Conservation (phyloP, 2,329 filamentous ascomycete genomes). For the Escovopsis weberi region DNA sequence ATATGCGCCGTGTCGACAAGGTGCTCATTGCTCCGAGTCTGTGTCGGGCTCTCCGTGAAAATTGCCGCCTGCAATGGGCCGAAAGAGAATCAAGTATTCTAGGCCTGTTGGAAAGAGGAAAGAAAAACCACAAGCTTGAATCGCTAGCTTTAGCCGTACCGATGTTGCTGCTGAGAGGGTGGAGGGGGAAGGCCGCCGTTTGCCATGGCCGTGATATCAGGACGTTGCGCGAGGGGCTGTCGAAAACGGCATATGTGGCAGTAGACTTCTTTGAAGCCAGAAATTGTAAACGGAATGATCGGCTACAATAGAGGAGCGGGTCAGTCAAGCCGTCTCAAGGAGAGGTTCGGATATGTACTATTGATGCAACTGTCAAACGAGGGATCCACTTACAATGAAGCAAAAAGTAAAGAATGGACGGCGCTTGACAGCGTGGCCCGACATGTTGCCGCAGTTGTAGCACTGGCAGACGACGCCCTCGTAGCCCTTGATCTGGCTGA, state of each 20-base stretch:
- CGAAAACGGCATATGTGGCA: conserved; percentile 67
- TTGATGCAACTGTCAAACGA: too few species aligned
- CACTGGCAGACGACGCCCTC: conserved; percentile 48
- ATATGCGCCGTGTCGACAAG: too few species aligned
- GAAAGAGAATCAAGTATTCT: too few species aligned
- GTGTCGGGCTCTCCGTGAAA: too few species aligned
- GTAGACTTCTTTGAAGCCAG: conserved; percentile 52
- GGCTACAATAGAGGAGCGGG: conserved; percentile 29
- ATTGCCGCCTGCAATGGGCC: too few species aligned
- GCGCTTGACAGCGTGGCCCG: conserved; percentile 44
- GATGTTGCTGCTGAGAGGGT: conserved; percentile 2
- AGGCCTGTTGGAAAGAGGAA: too few species aligned
- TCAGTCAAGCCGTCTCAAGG: conserved; percentile 8
- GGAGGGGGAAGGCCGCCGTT: conserved; percentile 24
- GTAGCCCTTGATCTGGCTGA: conserved; percentile 44
- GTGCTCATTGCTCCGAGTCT: too few species aligned
- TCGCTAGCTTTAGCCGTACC: too few species aligned
- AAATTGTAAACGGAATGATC: conserved; percentile 54
- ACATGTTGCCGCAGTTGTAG: conserved; percentile 52
- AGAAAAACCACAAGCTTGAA: background rate
- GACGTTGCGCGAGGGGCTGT: conserved; percentile 46
- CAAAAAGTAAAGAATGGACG: conserved; percentile 69
- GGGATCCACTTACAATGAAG: conserved; percentile 43
- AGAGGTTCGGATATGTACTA: background rate
- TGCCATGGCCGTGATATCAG: conserved; percentile 39